Evolutionary conservation across 805 yeast species (phyloP).

Genomic region (Cyberlindnera maclurae): DNA sequence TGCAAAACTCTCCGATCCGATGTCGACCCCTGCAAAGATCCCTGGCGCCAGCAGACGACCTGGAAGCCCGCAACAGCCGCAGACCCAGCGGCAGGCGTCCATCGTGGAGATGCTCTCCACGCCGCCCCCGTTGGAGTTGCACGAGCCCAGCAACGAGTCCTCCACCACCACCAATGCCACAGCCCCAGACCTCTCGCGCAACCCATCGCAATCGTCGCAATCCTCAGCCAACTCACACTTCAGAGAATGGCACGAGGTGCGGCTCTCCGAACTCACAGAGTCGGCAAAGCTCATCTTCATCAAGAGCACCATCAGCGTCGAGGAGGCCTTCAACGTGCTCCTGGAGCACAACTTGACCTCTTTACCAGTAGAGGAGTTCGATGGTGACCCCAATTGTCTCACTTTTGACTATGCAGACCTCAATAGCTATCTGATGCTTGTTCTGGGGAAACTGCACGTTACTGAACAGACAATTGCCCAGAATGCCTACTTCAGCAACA

Average conservation of each 20-base stretch:
- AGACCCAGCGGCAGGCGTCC: constrained; percentile 45
- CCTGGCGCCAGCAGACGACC: constrained; percentile 13
- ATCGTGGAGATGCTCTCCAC: constrained; percentile 70
- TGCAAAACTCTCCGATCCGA: too few relatives aligned
- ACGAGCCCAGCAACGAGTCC: neutral
- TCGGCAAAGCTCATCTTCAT: constrained; percentile 68
- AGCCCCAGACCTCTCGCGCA: constrained; percentile 16
- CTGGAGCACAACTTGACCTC: constrained; percentile 71
- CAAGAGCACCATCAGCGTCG: constrained; percentile 64
- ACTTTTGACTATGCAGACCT: constrained; percentile 91
- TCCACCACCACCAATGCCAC: too few relatives aligned
- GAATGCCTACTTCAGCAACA: constrained; percentile 22
- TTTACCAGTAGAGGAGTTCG: constrained; percentile 62
- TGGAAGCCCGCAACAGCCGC: neutral
- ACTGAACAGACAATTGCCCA: constrained; percentile 25
- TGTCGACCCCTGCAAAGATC: constrained; percentile 28
- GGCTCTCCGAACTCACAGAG: constrained; percentile 68
- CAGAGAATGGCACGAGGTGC: constrained; percentile 74
- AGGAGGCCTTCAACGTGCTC: constrained; percentile 79
- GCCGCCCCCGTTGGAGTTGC: constrained; percentile 52
- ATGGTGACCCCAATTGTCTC: constrained; percentile 58
- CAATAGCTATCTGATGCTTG: constrained; percentile 77
- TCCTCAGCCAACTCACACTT: constrained; percentile 45
- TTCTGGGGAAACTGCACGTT: constrained; percentile 60
- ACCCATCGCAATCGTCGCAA: constrained; percentile 25